Conservation (phyloP, 2,329 filamentous ascomycete species). For the Knufia petricola region DNA sequence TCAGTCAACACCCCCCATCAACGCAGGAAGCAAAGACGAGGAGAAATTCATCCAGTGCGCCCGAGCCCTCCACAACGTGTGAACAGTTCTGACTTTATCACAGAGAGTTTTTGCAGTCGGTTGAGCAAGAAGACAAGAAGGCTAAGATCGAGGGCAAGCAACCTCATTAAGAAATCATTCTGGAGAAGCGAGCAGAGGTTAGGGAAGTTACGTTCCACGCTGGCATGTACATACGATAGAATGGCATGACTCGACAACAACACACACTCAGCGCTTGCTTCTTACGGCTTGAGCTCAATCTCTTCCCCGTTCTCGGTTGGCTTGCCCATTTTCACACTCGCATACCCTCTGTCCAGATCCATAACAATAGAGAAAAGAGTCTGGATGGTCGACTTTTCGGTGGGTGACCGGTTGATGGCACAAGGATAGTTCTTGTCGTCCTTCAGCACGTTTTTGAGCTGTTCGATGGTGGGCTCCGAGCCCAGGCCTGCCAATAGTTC, state of each 20-base stretch:
- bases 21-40: constrained; percentile 57
- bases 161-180: constrained; percentile 14
- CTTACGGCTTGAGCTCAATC: constrained; percentile 24
- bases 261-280: no score
- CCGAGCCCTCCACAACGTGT: not conserved
- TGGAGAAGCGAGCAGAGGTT: not conserved
- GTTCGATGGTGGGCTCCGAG: constrained; percentile 12
- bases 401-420: constrained; percentile 28
- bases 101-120: constrained; percentile 43
- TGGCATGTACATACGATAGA: constrained; percentile 9
- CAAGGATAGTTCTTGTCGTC: constrained; percentile 27
- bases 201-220: not conserved
- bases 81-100: constrained; percentile 5
- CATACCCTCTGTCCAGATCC: constrained; percentile 28
- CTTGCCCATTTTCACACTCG: constrained; percentile 28
- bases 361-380: constrained; percentile 35
- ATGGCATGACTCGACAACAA: not conserved
- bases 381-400: constrained; percentile 23
- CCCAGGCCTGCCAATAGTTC: constrained; percentile 21
- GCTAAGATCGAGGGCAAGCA: constrained; percentile 23
- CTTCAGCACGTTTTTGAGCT: constrained; percentile 26
- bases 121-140: constrained; percentile 40
- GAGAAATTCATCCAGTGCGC: constrained; percentile 58
- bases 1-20: constrained; percentile 47
- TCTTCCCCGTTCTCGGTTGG: constrained; percentile 25